Evolutionary conservation across 192 early-diverging fungal species (phyloP).

Genomic region (Backusella parvicylindrica): DNA sequence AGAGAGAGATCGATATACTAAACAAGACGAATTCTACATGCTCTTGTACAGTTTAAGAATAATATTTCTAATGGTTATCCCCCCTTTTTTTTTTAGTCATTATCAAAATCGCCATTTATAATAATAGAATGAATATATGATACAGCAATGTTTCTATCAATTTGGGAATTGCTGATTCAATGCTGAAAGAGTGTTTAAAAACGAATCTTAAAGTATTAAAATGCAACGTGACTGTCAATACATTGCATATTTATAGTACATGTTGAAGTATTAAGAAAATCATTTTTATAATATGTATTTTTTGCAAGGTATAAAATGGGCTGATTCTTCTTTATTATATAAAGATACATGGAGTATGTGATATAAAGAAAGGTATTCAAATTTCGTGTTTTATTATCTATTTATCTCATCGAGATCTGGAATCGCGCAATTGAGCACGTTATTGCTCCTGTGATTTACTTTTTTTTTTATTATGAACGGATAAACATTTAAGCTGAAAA

Average conservation of each 20-base stretch:
- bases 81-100: too few relatives aligned
- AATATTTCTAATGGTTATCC: too few relatives aligned
- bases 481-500: not conserved
- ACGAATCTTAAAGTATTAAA: not conserved
- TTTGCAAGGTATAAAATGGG: not conserved
- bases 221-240: not conserved
- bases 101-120: too few relatives aligned
- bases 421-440: conserved; percentile 1
- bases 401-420: not conserved
- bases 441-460: not conserved
- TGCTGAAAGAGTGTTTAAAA: too few relatives aligned
- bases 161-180: too few relatives aligned
- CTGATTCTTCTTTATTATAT: not conserved
- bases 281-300: not conserved
- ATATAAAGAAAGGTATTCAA: not conserved
- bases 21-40: too few relatives aligned
- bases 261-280: too few relatives aligned
- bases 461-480: not conserved
- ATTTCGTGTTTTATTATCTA: not conserved
- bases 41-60: too few relatives aligned
- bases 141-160: too few relatives aligned
- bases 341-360: not conserved
- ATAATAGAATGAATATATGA: too few relatives aligned
- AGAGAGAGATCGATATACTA: too few relatives aligned
- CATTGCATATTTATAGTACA: not conserved